phyloP scores from a whole-genome alignment of 495 filamentous ascomycete genomes.

The Hypoxylon subgilvum region DNA sequence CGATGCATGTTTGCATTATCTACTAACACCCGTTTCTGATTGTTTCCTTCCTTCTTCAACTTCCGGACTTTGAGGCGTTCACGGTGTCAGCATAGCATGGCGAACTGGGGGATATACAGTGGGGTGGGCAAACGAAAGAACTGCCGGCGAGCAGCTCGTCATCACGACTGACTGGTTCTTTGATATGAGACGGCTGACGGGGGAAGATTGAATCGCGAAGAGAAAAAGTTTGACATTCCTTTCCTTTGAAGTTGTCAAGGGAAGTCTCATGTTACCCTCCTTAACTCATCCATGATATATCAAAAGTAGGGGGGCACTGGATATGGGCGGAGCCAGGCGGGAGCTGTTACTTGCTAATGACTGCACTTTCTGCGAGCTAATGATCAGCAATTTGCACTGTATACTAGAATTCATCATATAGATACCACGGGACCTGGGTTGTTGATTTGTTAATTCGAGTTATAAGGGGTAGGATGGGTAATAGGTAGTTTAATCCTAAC shows the following conservation, averaged over 20 bases:
- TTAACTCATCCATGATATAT: slow-evolving; percentile 10
- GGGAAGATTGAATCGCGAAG: slow-evolving; percentile 27
- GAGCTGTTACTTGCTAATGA: slow-evolving; percentile 24
- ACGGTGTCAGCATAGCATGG: slow-evolving; percentile 36
- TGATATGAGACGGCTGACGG: slow-evolving; percentile 1
- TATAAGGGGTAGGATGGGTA: slow-evolving; percentile 3
- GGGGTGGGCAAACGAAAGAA: slow-evolving; percentile 10
- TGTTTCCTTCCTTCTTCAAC: slow-evolving; percentile 3
- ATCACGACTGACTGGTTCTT: background rate
- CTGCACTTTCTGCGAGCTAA: slow-evolving; percentile 26
- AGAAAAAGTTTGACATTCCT: slow-evolving; percentile 21
- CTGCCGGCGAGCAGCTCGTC: slow-evolving; percentile 32
- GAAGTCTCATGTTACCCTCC: slow-evolving; percentile 2
- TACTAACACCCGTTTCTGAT: too few species aligned
- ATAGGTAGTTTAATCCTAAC: slow-evolving; percentile 14
- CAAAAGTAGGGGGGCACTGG: background rate
- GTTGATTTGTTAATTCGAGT: slow-evolving; percentile 5
- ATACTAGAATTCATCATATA: slow-evolving; percentile 36
- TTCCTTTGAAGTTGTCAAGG: slow-evolving; percentile 26
- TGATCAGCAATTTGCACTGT: slow-evolving; percentile 23
- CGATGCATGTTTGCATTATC: slow-evolving; percentile 1
- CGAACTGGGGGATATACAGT: slow-evolving; percentile 26
- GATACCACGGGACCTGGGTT: slow-evolving; percentile 29
- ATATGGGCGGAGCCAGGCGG: slow-evolving; percentile 4
- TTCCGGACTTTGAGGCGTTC: slow-evolving; percentile 20